Conservation (phyloP, 192 early-diverging fungal genomes). For the Coemansia sp. region DNA sequence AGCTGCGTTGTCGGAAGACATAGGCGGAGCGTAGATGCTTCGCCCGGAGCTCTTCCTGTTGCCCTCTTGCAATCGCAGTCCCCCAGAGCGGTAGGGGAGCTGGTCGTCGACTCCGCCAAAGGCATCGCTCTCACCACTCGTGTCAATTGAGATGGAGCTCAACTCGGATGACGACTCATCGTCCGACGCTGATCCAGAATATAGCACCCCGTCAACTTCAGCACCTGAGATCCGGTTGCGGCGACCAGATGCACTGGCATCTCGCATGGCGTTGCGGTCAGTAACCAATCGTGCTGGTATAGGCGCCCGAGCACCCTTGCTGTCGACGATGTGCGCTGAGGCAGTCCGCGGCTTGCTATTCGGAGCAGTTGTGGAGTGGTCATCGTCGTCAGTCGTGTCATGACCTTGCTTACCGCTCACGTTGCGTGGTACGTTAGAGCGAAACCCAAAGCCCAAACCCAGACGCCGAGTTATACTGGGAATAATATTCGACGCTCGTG, state of each 20-base stretch:
- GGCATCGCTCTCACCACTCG: conserved; percentile 20
- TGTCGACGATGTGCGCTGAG: background rate
- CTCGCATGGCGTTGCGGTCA: conserved; percentile 4
- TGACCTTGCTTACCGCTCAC: conserved; percentile 6
- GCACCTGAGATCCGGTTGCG: background rate
- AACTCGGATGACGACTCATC: conserved; percentile 9
- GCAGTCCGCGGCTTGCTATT: background rate
- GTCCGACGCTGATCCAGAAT: background rate
- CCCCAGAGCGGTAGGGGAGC: conserved; percentile 1
- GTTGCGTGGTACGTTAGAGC: conserved; percentile 11
- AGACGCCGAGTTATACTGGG: conserved; percentile 42
- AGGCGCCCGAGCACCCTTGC: conserved; percentile 8
- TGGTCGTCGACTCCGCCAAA: conserved; percentile 15
- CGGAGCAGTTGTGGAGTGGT: background rate
- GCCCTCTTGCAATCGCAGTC: conserved; percentile 11
- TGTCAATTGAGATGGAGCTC: conserved; percentile 21
- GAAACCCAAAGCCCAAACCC: conserved; percentile 45
- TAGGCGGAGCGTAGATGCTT: conserved; percentile 6
- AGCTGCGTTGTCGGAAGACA: background rate
- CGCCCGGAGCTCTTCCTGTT: conserved; percentile 5
- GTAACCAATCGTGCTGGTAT: conserved; percentile 35
- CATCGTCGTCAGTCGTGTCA: conserved; percentile 15
- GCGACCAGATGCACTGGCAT: background rate
- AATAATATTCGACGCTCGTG: conserved; percentile 42
- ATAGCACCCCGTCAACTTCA: background rate